phyloP scores from a whole-genome alignment of 192 early-diverging fungal species.

The Coemansia sp. region DNA sequence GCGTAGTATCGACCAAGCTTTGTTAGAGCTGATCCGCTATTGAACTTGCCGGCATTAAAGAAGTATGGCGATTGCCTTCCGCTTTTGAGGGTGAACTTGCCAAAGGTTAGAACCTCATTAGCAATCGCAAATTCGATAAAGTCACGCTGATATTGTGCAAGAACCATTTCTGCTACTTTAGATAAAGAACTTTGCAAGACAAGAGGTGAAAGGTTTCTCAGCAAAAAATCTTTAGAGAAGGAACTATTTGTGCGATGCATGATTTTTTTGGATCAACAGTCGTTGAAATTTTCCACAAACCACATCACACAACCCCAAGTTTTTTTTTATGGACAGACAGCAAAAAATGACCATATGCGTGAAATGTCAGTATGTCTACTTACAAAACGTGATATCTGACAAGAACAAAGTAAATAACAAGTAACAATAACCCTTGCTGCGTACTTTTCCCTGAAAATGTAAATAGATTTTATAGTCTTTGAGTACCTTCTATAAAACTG shows the following conservation, averaged over 20 bases:
- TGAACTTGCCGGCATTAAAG: constrained; percentile 96
- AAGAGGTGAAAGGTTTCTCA: not conserved
- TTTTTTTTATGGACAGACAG: no score
- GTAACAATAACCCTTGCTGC: no score
- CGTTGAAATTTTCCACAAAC: no score
- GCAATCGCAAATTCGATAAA: constrained; percentile 91
- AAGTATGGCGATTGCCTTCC: constrained; percentile 97
- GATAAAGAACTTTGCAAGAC: not conserved
- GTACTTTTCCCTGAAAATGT: no score
- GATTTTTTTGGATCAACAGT: no score
- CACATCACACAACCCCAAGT: no score
- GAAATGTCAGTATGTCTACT: no score
- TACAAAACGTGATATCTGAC: no score
- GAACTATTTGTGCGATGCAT: not conserved
- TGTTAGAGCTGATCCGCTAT: constrained; percentile 79
- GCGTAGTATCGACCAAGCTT: constrained; percentile 90
- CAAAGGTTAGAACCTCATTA: constrained; percentile 86
- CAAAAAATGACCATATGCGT: no score
- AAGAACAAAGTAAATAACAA: no score
- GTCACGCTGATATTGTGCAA: constrained; percentile 77
- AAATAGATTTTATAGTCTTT: no score
- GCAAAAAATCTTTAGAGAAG: not conserved
- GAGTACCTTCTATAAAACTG: no score
- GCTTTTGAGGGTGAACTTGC: constrained; percentile 90
- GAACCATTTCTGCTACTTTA: constrained; percentile 23